A percentile compares a stretch with the other conserved stretches of the same genome.
Conservation (phyloP, 129 eudicot genomes). For the Saposhnikovia divaricata region DNA sequence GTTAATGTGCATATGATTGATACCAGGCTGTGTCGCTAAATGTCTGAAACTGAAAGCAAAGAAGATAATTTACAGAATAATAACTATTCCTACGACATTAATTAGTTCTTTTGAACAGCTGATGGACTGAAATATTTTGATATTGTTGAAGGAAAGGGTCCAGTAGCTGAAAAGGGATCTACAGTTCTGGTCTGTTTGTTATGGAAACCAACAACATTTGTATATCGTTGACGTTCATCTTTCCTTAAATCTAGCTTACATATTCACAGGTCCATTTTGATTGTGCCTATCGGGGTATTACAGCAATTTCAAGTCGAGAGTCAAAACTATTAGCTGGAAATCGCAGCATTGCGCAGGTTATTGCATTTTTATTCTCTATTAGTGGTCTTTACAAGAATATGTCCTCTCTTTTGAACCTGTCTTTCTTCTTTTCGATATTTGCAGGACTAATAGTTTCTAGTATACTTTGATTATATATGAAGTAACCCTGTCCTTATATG, state of each 20-base stretch:
- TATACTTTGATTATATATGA: neutral
- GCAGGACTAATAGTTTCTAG: neutral
- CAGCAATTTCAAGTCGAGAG: constrained; percentile 92
- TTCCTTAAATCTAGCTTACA: constrained; percentile 1
- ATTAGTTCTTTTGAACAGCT: constrained; percentile 46
- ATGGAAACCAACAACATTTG: constrained; percentile 7
- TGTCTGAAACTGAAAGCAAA: neutral
- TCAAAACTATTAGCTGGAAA: constrained; percentile 96
- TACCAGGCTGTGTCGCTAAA: neutral
- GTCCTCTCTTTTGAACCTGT: neutral
- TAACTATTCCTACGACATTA: neutral
- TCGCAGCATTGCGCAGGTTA: constrained; percentile 90
- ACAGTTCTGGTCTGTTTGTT: constrained; percentile 54
- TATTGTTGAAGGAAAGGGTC: constrained; percentile 81
- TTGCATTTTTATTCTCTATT: neutral
- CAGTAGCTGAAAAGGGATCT: constrained; percentile 78
- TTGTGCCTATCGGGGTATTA: constrained; percentile 76
- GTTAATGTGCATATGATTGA: neutral
- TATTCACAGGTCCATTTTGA: constrained; percentile 79
- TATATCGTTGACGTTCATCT: neutral
- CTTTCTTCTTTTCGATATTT: neutral
- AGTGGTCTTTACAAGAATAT: neutral
- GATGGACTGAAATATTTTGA: constrained; percentile 93
- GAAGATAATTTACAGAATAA: neutral
- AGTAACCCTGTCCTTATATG: neutral